Conservation (phyloP, 148 eudicot genomes). For the Rhododendron vialii region DNA sequence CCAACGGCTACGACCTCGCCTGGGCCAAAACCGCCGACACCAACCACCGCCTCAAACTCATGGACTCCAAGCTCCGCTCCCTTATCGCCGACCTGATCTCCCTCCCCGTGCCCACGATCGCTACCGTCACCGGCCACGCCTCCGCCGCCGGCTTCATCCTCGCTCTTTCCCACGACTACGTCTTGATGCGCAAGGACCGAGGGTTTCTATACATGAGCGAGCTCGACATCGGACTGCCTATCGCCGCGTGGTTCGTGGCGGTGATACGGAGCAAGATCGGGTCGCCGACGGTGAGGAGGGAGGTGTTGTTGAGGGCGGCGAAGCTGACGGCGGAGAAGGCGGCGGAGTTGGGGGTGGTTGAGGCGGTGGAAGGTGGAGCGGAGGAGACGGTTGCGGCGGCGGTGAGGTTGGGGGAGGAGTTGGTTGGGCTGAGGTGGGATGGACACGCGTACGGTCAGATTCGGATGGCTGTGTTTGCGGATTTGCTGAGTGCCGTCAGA, state of each 20-base stretch:
- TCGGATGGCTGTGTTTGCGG: constrained; percentile 22
- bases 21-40: constrained; percentile 20
- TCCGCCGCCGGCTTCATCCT: constrained; percentile 42
- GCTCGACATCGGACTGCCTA: constrained; percentile 29
- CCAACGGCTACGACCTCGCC: constrained; percentile 52
- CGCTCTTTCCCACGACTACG: constrained; percentile 44
- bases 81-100: constrained; percentile 31
- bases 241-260: constrained; percentile 31
- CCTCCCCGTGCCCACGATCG: constrained; percentile 58
- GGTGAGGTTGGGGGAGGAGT: constrained; percentile 33
- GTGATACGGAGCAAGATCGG: constrained; percentile 25
- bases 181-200: constrained; percentile 46
- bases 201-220: constrained; percentile 61
- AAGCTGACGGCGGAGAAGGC: constrained; percentile 43
- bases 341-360: constrained; percentile 37
- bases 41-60: not conserved
- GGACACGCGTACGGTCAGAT: constrained; percentile 43
- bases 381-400: constrained; percentile 45
- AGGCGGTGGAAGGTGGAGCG: constrained; percentile 31
- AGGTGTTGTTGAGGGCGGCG: constrained; percentile 28
- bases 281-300: constrained; percentile 20
- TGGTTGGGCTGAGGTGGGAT: constrained; percentile 38
- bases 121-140: constrained; percentile 59
- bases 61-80: constrained; percentile 35
- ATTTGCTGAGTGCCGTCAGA: constrained; percentile 18